Evolutionary conservation across 73 alveolate species (phyloP), one percentile per base, ranked within the genome.

Genomic region (Paramecium pentaurelia): DNA sequence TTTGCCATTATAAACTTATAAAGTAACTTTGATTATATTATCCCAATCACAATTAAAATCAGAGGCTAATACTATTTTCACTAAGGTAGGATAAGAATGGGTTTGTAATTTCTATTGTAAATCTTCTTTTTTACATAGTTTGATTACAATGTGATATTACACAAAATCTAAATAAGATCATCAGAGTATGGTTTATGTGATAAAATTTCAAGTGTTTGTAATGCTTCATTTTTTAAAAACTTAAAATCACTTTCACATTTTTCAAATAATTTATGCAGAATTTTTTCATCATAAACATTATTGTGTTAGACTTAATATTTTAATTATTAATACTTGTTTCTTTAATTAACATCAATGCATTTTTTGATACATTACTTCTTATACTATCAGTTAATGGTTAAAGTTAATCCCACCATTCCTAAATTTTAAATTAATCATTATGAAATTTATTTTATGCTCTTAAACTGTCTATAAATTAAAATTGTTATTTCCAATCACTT

Each of bases 201-300:
- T 42, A 80, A 27, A 1, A 80, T 40, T 49, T 80, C 91, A 80
- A 80, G 54, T 42, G 91, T 80, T 49, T 20, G 12, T 8, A 80
- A 36, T 2, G 91, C 91, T 47, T 80, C 91, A 80, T 42, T 45
- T 36, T 49, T 80, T 36, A 80, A 49, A 47, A 80, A 80, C 28
- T 80, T 80, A 64, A 80, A 80, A 47, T 80, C 91, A 80, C 75
- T 80, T 42, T 80, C 75, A 44, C 91, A 80, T 80, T 80, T 80
- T 42, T 80, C 91, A 44, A 80, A 80, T 27, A 80, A 25, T 28
- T 45, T 42, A 20, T 80, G 73, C 45, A 80, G 27, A 42, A 80
- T 64, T 40, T 40, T 36, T 10, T 34, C 58, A 36, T 73, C 87
- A 40, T 73, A 73, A 36, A 32, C 30, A 80, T 47, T 32, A 25